A percentile compares a stretch with the other conserved stretches of the same genome.
phyloP scores from a whole-genome alignment of 2,329 filamentous ascomycete genomes.

The Cercospora sojina region DNA sequence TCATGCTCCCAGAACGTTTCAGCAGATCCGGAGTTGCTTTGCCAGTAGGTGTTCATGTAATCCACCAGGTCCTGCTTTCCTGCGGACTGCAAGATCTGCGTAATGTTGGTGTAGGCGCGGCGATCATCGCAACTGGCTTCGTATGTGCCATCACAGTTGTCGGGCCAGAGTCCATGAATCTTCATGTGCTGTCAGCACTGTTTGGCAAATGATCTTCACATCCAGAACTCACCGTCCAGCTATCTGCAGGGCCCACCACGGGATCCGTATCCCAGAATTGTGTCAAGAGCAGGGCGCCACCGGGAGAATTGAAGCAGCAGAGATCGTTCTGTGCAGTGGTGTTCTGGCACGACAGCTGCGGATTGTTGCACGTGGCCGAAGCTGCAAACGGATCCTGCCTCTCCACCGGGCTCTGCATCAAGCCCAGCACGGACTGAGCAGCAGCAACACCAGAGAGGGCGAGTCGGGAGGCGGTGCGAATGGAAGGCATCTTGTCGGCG shows the following conservation, averaged over 20 bases:
- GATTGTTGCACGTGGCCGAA: constrained; percentile 39
- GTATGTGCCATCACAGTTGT: constrained; percentile 66
- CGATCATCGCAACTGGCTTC: constrained; percentile 63
- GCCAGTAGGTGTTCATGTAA: constrained; percentile 72
- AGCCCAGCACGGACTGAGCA: constrained; percentile 32
- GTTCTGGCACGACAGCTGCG: constrained; percentile 63
- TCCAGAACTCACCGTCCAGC: constrained; percentile 56
- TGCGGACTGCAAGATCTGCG: constrained; percentile 57
- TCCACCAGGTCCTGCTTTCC: constrained; percentile 57
- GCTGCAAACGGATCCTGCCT: constrained; percentile 15
- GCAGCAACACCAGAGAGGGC: constrained; percentile 33
- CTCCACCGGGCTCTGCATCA: constrained; percentile 21
- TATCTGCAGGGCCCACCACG: constrained; percentile 62
- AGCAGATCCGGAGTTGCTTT: constrained; percentile 64
- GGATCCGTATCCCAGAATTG: constrained; percentile 76
- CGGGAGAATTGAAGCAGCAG: constrained; percentile 73
- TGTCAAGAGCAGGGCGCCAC: constrained; percentile 69
- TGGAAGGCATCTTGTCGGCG: constrained; percentile 34
- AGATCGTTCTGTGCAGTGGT: constrained; percentile 60
- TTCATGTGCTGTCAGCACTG: not conserved
- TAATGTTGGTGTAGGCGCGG: constrained; percentile 65
- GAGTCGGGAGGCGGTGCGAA: constrained; percentile 29
- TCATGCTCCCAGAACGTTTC: constrained; percentile 61
- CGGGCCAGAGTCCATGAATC: constrained; percentile 40
- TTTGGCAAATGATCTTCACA: not conserved